phyloP scores from a whole-genome alignment of 495 filamentous ascomycete genomes.

The Daldinia decipiens region DNA sequence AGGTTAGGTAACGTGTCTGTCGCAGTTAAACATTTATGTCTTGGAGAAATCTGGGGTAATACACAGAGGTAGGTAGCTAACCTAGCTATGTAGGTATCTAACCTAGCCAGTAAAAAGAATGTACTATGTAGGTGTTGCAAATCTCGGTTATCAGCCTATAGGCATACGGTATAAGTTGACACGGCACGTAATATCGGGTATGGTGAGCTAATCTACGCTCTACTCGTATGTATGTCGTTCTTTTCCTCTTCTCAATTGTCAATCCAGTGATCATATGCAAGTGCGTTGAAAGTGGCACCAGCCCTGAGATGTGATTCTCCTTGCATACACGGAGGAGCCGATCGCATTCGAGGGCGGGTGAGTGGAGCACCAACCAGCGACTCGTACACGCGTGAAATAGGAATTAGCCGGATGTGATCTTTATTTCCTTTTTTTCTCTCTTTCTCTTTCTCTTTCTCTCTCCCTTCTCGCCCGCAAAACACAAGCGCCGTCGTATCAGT shows the following conservation, averaged over 20 bases:
- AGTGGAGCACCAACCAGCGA: constrained; percentile 14
- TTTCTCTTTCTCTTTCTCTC: neutral
- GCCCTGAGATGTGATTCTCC: constrained; percentile 40
- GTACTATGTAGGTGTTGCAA: constrained; percentile 11
- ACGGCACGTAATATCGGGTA: constrained; percentile 34
- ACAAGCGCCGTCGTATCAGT: constrained; percentile 10
- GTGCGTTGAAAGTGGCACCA: constrained; percentile 42
- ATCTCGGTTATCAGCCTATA: constrained; percentile 14
- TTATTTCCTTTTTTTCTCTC: neutral
- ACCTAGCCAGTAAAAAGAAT: neutral
- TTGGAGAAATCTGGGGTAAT: constrained; percentile 5
- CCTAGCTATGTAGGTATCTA: neutral
- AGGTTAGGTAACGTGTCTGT: neutral
- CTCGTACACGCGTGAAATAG: constrained; percentile 8
- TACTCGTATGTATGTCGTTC: neutral
- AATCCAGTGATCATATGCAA: constrained; percentile 23
- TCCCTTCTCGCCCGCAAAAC: constrained; percentile 17
- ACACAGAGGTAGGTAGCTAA: neutral
- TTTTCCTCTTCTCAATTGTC: constrained; percentile 6
- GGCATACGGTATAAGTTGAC: constrained; percentile 8
- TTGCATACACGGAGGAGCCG: constrained; percentile 33
- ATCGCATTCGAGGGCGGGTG: constrained; percentile 24
- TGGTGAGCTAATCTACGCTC: constrained; percentile 11
- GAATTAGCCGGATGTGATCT: constrained; percentile 26
- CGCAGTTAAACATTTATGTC: neutral